Evolutionary conservation across 2,329 filamentous ascomycete genomes (phyloP).

Genomic region (Ophiostoma tasmaniense): DNA sequence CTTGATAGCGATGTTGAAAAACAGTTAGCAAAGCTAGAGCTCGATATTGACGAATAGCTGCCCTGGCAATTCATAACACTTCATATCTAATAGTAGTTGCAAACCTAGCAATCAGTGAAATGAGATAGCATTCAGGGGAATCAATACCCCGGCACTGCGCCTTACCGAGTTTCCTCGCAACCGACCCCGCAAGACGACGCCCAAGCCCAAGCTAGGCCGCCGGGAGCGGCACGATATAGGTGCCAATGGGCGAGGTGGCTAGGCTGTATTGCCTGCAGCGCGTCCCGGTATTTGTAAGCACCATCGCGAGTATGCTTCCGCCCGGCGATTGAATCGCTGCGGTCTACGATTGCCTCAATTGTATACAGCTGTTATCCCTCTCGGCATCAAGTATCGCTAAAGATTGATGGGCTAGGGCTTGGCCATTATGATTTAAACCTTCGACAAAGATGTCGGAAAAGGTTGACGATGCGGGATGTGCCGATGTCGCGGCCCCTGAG

Average conservation of each 20-base stretch:
- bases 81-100: too few relatives aligned
- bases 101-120: neutral
- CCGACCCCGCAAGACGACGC: neutral
- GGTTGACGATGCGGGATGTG: neutral
- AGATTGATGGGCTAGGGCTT: neutral
- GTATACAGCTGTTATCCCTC: neutral
- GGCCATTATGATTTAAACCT: neutral
- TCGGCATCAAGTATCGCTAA: neutral
- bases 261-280: neutral
- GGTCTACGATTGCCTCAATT: neutral
- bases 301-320: neutral
- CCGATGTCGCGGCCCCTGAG: neutral
- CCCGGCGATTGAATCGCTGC: neutral
- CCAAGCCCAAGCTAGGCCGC: neutral
- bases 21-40: neutral
- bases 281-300: neutral
- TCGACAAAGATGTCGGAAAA: neutral
- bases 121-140: neutral
- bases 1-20: neutral
- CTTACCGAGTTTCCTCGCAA: neutral
- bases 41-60: neutral
- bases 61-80: neutral
- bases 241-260: neutral
- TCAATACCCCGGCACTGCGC: neutral
- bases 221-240: neutral